Evolutionary conservation across 129 eudicot genomes (phyloP), one percentile per base, ranked within the genome.

Genomic region (Logfia minima): DNA sequence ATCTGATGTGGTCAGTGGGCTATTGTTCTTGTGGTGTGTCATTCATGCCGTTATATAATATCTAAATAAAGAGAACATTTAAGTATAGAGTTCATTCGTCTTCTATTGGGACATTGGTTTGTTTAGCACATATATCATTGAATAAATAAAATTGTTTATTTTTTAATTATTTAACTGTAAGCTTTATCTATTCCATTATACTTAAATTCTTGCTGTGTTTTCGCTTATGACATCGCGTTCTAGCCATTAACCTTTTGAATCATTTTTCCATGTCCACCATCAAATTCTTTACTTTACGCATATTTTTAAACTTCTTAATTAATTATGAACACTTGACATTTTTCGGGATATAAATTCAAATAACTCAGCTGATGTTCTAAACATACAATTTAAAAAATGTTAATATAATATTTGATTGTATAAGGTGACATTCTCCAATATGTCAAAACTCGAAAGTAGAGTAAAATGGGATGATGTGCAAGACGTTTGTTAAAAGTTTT

Each of bases 1-100:
- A 53, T 76, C 55, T 66, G 21, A 74, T 80, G 75, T 74, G 70
- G 55, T 80, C 34, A 53, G 68, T 74, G 69, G 60, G 76, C 45
- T 58, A 64, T 61, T 19, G 62, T 18, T 64, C 39, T 41, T 48
- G n/a, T 48, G 55, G 55, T 48, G 55, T 48, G 18, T 48, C 55
- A 48, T 48, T 14, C 55, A 14, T 14, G 55, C n/a, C 55, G 14
- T 48, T 48, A 48, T 48, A 48, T 48, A 13, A 45, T 45, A 14
- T 48, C n/a, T 48, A 48, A 48, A 48, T 48, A 48, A 48, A 48
- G 55, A 11, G 55, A 48, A 48, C 55, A 48, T 48, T 48, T 48
- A 48, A 13, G 16, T 45, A 45, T 13, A 48, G 1, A 48, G 18
- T 48, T 45, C 16, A 11, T 45, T 45, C 18, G 16, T 11, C 17